These are phyloP conservation scores for Symbiodinium natans DNA, from an alignment of 73 alveolate species.

Conservation along the genomic window DNA sequence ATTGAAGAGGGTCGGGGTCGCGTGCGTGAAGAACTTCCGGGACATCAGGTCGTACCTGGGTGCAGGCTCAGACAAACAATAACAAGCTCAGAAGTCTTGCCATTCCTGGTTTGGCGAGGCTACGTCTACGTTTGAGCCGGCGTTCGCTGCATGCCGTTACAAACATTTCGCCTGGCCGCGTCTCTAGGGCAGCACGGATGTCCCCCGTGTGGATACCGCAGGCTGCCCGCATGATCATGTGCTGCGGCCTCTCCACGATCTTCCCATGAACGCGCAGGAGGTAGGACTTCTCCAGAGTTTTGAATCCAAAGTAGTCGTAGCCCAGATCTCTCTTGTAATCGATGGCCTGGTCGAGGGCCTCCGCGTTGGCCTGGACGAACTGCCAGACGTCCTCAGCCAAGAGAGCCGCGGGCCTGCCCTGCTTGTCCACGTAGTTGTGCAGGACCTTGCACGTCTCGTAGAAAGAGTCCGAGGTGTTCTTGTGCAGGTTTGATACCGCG, in stretches of 20 bases:
- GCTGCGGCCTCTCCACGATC: slow-evolving; percentile 97
- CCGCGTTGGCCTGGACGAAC: neutral
- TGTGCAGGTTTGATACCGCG: slow-evolving; percentile 98
- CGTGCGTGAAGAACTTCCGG: slow-evolving; percentile 98
- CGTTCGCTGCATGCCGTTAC: too few species aligned
- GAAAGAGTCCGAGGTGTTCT: slow-evolving; percentile 93
- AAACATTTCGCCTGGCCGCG: too few species aligned
- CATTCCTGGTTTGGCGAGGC: too few species aligned
- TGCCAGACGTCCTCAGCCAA: slow-evolving; percentile 27
- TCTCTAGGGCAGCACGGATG: slow-evolving; percentile 95
- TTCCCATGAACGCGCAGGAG: slow-evolving; percentile 96
- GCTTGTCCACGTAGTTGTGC: slow-evolving; percentile 39
- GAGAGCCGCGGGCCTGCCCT: slow-evolving; percentile 81
- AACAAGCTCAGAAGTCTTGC: too few species aligned
- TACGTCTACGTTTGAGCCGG: too few species aligned
- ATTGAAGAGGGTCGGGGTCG: slow-evolving; percentile 99
- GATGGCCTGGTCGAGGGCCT: neutral
- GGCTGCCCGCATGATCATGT: slow-evolving; percentile 97
- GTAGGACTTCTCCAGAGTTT: slow-evolving; percentile 98
- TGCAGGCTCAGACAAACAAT: too few species aligned
- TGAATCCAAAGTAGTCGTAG: slow-evolving; percentile 98
- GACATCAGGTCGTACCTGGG: slow-evolving; percentile 97
- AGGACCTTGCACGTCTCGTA: slow-evolving; percentile 71
- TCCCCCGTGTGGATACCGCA: slow-evolving; percentile 96
- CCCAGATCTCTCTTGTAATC: slow-evolving; percentile 58